Evolutionary conservation across 345 rosid genomes (phyloP).

Genomic region (Acer campestre): DNA sequence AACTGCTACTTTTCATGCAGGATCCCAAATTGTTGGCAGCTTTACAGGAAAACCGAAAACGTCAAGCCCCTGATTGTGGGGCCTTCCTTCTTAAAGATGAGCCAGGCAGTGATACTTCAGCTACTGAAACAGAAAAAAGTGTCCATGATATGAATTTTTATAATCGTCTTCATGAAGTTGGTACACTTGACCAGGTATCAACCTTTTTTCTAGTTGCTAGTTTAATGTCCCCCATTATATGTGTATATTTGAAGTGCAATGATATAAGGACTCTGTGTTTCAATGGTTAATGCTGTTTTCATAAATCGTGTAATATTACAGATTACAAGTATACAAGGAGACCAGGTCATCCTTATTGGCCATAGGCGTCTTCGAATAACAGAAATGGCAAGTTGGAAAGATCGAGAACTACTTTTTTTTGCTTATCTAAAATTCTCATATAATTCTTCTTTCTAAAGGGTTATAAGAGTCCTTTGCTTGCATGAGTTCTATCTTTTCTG

Average conservation of each 20-base stretch:
- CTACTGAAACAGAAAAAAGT: slow-evolving; percentile 71
- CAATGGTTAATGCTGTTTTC: background rate
- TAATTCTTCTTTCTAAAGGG: background rate
- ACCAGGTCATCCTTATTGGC: slow-evolving; percentile 92
- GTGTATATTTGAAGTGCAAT: background rate
- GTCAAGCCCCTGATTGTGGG: slow-evolving; percentile 98
- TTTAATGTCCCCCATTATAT: slow-evolving; percentile 2
- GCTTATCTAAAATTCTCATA: background rate
- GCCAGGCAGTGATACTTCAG: slow-evolving; percentile 68
- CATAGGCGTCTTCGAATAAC: slow-evolving; percentile 88
- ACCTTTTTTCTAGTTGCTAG: slow-evolving; percentile 10
- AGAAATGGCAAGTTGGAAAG: slow-evolving; percentile 69
- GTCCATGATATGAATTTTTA: slow-evolving; percentile 61
- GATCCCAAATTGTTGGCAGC: slow-evolving; percentile 94
- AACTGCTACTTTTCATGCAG: slow-evolving; percentile 37
- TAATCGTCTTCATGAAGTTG: slow-evolving; percentile 90
- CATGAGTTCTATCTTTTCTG: background rate
- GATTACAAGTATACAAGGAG: slow-evolving; percentile 90
- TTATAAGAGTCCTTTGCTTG: background rate
- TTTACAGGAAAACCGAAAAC: slow-evolving; percentile 80
- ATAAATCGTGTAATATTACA: slow-evolving; percentile 35
- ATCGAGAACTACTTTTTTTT: slow-evolving; percentile 2
- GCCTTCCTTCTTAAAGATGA: slow-evolving; percentile 97
- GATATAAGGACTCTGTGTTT: background rate
- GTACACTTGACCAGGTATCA: slow-evolving; percentile 92